Conservation (phyloP, 768 basidiomycete genomes). For the Auricularia auricula-judae region DNA sequence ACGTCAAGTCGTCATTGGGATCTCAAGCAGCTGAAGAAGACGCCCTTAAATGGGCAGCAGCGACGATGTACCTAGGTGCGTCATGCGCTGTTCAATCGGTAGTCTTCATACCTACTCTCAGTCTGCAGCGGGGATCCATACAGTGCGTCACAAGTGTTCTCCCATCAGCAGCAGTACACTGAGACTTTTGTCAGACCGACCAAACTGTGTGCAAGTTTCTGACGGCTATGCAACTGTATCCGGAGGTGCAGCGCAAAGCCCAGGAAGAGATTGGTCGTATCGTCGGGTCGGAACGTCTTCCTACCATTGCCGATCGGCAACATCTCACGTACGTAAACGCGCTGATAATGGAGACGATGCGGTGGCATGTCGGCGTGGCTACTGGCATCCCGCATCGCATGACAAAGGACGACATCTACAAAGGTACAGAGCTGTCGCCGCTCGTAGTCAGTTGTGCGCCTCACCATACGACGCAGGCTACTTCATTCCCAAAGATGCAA, state of each 20-base stretch:
- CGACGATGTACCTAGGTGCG: neutral
- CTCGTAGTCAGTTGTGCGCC: neutral
- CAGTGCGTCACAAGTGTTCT: no score
- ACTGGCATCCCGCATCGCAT: neutral
- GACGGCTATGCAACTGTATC: slow-evolving; percentile 26
- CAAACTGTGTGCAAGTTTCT: slow-evolving; percentile 23
- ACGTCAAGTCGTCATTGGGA: neutral
- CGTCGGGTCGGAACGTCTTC: slow-evolving; percentile 23
- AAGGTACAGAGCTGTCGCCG: neutral
- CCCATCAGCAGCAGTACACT: no score
- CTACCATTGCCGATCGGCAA: slow-evolving; percentile 21
- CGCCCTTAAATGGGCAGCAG: neutral
- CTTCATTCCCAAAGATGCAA: slow-evolving; percentile 4
- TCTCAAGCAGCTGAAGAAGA: neutral
- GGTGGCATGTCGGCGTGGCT: slow-evolving; percentile 13
- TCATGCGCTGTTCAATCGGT: neutral
- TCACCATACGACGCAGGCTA: slow-evolving; percentile 3
- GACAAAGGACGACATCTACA: neutral
- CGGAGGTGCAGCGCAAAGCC: slow-evolving; percentile 23
- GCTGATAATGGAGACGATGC: slow-evolving; percentile 35
- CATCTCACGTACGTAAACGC: slow-evolving; percentile 44
- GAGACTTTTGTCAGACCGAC: slow-evolving; percentile 14
- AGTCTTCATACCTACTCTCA: no score
- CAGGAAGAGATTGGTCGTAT: slow-evolving; percentile 29
- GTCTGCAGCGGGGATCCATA: no score